Evolutionary conservation across 371 early-diverging fungal species (phyloP), one percentile per base, ranked within the genome.

Genomic region (Mortierella sp.): DNA sequence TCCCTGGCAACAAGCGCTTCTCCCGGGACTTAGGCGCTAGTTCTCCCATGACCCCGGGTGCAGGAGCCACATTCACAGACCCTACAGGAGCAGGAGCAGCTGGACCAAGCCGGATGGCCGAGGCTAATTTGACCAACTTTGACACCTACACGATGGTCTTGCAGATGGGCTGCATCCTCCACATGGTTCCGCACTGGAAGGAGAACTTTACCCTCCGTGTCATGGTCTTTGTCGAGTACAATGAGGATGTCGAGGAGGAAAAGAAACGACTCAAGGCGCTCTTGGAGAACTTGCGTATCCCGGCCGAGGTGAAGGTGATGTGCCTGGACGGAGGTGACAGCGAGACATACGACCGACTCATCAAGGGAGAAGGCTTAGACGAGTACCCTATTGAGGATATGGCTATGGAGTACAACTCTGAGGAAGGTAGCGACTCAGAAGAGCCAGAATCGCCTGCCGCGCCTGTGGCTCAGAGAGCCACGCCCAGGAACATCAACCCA

Each of bases 81-180:
- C 41, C 24, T 41, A 38, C 43, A 58, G 56, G 71, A 21, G 14
- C 56, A 44, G 75, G 44, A 4, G 7, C 24, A 44, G 71, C 60
- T 24, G 68, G 38, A 68, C 14, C 60, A 3, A n/a, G 48, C 38
- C 46, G 65, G 49, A 71, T 43, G 55, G 18, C 76, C n/a, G 81
- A 81, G 24, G 74, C 76, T 35, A 89, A 89, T 49, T 71, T 89
- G 75, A 92, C 91, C 29, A 92, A 92, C 70, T 93, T 93, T 88
- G 92, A 93, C 75, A 91, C 94, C 0, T 94, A 93, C 76, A 91
- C 94, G 29, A 90, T 94, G 92, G 94, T 94, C 10, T 85, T 94
- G 51, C 95, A 94, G 84, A 89, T 94, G 76, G 95, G 94, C 27
- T 92, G 92, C 16, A 93, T 94, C 44, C 76, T 94, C 74, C 91